Evolutionary conservation across 352 stramenopile genomes (phyloP).

Genomic region (Phytopythium chamaehyphon): DNA sequence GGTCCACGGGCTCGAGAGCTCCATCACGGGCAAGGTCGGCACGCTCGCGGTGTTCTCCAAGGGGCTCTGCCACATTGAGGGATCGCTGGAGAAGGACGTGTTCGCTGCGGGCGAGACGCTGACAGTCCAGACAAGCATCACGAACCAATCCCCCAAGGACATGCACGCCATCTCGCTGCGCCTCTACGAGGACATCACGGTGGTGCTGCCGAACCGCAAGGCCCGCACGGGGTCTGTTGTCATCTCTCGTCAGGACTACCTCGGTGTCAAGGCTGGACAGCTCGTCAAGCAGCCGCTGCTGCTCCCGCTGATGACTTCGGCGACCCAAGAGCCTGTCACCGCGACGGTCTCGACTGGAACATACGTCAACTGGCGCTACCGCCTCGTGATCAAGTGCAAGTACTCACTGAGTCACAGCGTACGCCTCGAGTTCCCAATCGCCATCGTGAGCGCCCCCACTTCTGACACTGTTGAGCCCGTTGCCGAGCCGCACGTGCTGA

Average conservation of each 20-base stretch:
- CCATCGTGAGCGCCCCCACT: constrained; percentile 8
- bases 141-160: constrained; percentile 28
- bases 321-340: constrained; percentile 10
- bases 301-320: constrained; percentile 20
- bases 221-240: constrained; percentile 16
- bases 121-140: constrained; percentile 18
- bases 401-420: constrained; percentile 32
- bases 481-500: neutral
- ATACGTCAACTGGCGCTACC: constrained; percentile 28
- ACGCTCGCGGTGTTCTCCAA: constrained; percentile 16
- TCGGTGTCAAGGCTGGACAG: constrained; percentile 21
- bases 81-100: constrained; percentile 23
- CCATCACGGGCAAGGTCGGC: constrained; percentile 5
- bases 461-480: neutral
- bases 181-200: constrained; percentile 27
- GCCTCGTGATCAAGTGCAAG: constrained; percentile 26
- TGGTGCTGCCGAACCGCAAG: constrained; percentile 20
- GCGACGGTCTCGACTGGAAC: constrained; percentile 21
- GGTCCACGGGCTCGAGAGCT: constrained; percentile 6
- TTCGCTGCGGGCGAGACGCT: constrained; percentile 25
- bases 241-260: constrained; percentile 18
- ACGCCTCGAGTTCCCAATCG: constrained; percentile 28
- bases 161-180: constrained; percentile 24
- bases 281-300: constrained; percentile 19
- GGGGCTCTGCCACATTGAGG: constrained; percentile 21